Conservation (phyloP, 306 rosid genomes). For the Luffa acutangula region DNA sequence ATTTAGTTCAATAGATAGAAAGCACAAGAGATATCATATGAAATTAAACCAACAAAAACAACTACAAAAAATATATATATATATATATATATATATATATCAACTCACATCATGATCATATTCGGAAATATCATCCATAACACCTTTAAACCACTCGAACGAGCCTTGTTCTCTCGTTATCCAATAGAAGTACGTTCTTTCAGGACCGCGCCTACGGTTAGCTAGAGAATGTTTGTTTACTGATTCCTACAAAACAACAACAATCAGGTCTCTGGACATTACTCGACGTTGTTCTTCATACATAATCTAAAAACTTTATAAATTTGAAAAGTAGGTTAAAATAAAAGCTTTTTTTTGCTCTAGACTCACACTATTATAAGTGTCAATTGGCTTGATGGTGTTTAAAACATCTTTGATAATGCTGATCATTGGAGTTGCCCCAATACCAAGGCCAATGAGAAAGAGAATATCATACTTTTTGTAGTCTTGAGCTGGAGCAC, state of each 20-base stretch:
- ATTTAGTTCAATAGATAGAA: conserved; percentile 1
- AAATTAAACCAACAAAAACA: background rate
- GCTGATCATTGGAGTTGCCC: conserved; percentile 95
- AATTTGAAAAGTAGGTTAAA: background rate
- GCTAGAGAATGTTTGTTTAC: background rate
- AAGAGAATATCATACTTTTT: conserved; percentile 66
- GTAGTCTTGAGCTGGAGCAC: conserved; percentile 90
- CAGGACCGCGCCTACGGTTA: conserved; percentile 32
- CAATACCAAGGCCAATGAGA: conserved; percentile 84
- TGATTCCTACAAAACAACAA: conserved; percentile 16
- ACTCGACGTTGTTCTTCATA: background rate
- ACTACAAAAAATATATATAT: background rate
- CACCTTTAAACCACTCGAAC: conserved; percentile 97
- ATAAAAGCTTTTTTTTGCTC: background rate
- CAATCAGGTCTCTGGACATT: background rate
- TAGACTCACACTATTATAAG: conserved; percentile 26
- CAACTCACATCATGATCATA: conserved; percentile 59
- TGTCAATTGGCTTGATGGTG: conserved; percentile 24
- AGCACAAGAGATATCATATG: background rate
- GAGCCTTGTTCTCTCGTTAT: conserved; percentile 90
- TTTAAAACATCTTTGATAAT: conserved; percentile 69
- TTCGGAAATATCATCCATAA: conserved; percentile 87
- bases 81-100: too few relatives aligned
- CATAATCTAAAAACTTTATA: background rate
- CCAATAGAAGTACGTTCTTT: conserved; percentile 93